These are phyloP conservation scores for Tillandsia leiboldiana DNA, from an alignment of 176 grass and related monocot species.

Conservation along the genomic window DNA sequence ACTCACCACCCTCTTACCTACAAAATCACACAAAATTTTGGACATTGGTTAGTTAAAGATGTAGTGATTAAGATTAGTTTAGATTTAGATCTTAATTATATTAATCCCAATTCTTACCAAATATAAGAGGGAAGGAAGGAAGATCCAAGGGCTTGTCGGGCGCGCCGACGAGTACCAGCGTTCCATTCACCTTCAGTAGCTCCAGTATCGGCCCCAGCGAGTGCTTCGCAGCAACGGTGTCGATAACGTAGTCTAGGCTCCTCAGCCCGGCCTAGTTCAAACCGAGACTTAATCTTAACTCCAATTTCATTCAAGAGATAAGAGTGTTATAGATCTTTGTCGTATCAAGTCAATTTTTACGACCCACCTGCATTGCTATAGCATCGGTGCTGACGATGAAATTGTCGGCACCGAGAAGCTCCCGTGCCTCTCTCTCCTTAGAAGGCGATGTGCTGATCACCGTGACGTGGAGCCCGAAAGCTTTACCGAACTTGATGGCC, in stretches of 20 bases:
- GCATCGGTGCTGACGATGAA: conserved; percentile 20
- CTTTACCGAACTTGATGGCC: conserved; percentile 43
- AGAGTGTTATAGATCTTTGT: background rate
- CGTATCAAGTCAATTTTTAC: background rate
- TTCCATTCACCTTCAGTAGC: conserved; percentile 22
- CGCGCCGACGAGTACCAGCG: conserved; percentile 17
- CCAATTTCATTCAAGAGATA: too few relatives aligned
- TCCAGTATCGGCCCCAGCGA: conserved; percentile 2
- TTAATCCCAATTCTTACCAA: background rate
- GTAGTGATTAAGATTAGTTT: too few relatives aligned
- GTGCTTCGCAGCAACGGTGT: conserved; percentile 12
- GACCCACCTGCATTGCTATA: conserved; percentile 21
- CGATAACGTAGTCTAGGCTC: conserved; percentile 25
- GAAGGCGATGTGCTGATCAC: conserved; percentile 36
- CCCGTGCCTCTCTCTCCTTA: conserved; percentile 33
- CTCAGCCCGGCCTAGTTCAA: conserved; percentile 15
- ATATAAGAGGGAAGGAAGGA: conserved; percentile 7
- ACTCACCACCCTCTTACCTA: conserved; percentile 15
- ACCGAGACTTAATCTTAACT: too few relatives aligned
- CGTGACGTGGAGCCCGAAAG: conserved; percentile 38
- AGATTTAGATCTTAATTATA: too few relatives aligned
- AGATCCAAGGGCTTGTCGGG: conserved; percentile 21
- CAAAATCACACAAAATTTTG: background rate
- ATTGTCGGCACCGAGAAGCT: conserved; percentile 30
- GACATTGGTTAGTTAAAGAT: too few relatives aligned